Conservation (phyloP, 2,329 filamentous ascomycete genomes). For the Macrophomina tecta region DNA sequence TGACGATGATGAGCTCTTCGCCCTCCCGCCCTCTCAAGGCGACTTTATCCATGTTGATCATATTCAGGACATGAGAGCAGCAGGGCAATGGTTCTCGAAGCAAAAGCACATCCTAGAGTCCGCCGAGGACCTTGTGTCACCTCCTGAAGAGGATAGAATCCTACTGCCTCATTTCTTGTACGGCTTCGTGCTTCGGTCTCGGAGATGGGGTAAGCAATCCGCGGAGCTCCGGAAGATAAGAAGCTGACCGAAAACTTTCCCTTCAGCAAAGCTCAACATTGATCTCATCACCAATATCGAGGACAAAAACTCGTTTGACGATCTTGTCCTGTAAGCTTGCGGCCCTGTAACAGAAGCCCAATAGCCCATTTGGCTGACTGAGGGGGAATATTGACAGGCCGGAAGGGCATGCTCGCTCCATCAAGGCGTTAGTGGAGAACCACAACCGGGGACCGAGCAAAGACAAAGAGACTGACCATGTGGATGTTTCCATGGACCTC, state of each 20-base stretch:
- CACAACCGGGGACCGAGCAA: neutral
- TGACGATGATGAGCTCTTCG: neutral
- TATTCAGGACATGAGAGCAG: neutral
- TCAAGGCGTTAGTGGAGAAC: neutral
- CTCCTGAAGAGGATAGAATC: neutral
- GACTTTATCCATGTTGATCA: neutral
- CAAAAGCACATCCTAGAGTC: neutral
- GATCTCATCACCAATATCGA: neutral
- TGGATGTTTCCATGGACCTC: neutral
- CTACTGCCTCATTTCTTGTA: neutral
- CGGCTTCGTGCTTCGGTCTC: neutral
- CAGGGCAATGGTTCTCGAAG: neutral
- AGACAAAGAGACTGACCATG: neutral
- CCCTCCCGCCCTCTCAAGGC: fast-evolving
- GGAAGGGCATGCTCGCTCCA: neutral
- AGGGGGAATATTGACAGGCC: neutral
- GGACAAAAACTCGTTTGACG: neutral
- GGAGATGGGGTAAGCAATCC: neutral
- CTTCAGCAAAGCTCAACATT: neutral
- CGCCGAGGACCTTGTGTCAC: neutral
- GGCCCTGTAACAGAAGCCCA: neutral
- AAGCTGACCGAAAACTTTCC: neutral
- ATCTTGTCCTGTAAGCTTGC: neutral
- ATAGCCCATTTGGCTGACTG: neutral
- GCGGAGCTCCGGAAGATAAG: neutral